Evolutionary conservation across 495 filamentous ascomycete genomes (phyloP).

Genomic region (Cudoniella acicularis): DNA sequence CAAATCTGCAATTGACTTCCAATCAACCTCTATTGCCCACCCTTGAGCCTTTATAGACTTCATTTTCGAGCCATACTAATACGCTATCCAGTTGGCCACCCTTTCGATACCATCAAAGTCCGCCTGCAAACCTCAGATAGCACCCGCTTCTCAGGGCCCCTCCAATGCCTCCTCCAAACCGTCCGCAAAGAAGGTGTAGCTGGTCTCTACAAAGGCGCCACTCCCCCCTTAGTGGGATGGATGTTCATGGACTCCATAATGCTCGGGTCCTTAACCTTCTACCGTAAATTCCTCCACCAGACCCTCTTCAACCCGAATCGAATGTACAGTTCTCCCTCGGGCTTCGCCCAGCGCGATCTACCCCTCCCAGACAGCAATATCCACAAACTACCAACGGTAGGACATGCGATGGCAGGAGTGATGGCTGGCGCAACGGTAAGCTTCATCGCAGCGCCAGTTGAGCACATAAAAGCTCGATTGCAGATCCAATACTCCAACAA

Average conservation of each 20-base stretch:
- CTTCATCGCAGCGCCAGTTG: conserved; percentile 89
- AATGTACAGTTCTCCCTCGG: conserved; percentile 25
- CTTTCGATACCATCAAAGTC: conserved; percentile 95
- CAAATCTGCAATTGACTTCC: too few species aligned
- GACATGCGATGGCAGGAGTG: conserved; percentile 82
- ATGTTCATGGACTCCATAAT: conserved; percentile 98
- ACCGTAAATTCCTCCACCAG: conserved; percentile 75
- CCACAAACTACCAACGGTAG: conserved; percentile 64
- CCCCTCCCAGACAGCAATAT: conserved; percentile 26
- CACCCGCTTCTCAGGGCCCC: conserved; percentile 74
- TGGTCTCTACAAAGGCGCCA: conserved; percentile 87
- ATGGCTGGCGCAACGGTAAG: conserved; percentile 85
- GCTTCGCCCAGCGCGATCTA: conserved; percentile 11
- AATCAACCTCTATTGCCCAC: too few species aligned
- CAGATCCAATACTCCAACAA: conserved; percentile 85
- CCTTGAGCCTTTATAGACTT: too few species aligned
- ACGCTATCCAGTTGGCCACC: conserved; percentile 41
- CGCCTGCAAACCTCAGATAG: conserved; percentile 83
- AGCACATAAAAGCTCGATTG: conserved; percentile 91
- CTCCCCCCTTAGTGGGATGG: conserved; percentile 89
- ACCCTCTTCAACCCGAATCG: conserved; percentile 66
- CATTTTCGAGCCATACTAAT: neutral
- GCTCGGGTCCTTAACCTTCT: conserved; percentile 87
- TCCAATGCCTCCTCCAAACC: conserved; percentile 82
- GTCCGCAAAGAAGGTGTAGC: conserved; percentile 72